Evolutionary conservation across 1,284 basidiomycete genomes (phyloP), one percentile per base, ranked within the genome.

Genomic region (Exobasidium rhododendri): DNA sequence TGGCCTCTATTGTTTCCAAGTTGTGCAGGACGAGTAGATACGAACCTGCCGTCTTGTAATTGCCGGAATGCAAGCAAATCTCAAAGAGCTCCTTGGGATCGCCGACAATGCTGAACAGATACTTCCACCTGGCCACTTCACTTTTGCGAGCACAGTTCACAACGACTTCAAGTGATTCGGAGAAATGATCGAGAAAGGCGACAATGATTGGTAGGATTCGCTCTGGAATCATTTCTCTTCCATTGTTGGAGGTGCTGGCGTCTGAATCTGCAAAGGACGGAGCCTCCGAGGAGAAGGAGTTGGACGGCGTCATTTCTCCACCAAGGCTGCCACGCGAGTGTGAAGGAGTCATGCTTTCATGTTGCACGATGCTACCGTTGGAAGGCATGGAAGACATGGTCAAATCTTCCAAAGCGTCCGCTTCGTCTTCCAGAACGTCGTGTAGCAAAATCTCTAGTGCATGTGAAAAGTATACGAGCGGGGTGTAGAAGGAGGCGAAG

Each of bases 111-210:
- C 87, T 87, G 77, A 99, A 99, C 26, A 99, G 82, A 62, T 88
- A 85, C 35, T 85, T 85, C 96, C 96, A 99, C 51, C 90, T 83
- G 4, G 90, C 88, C 73, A 94, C 86, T 81, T 99, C 96, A 2
- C 93, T 98, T 83, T 99, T 99, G 53, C 96, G 85, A 6, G 96
- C 96, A 75, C 94, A 97, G 4, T 90, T 88, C 6, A 97, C 94
- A 1, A 98, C 91, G 3, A 98, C 93, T 64, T 96, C 91, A 58
- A 97, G 82, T 3, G 89, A 86, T 57, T 86, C 88, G 62, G 92
- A 89, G 77, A 97, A 98, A 79, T 97, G 87, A 77, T 98, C 94
- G 68, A 99, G 82, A 75, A 99, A 98, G 66, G 91, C 89, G 58
- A 97, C 85, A 1, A 91, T 88, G 0, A 84, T 83, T 0, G 88